phyloP scores from a whole-genome alignment of 768 basidiomycete species.

The Mycena olivaceomarginata region DNA sequence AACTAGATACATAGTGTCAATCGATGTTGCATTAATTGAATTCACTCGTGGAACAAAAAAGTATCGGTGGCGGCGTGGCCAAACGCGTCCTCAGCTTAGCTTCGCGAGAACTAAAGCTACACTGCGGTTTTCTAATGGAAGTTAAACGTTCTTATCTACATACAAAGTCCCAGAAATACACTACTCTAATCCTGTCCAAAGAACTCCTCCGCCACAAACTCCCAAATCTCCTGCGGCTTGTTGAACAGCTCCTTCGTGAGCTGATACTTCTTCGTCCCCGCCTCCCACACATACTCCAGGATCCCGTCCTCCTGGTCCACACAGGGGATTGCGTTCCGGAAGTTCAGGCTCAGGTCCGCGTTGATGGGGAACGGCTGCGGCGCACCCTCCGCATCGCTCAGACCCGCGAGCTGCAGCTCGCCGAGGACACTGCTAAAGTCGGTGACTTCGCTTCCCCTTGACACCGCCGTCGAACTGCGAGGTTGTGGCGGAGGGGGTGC shows the following conservation, averaged over 20 bases:
- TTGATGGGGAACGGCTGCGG: slow-evolving; percentile 42
- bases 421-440: slow-evolving; percentile 22
- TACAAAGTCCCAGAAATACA: slow-evolving; percentile 4
- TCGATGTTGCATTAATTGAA: too few relatives aligned
- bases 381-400: slow-evolving; percentile 28
- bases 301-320: slow-evolving; percentile 24
- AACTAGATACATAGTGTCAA: too few relatives aligned
- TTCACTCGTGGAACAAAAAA: too few relatives aligned
- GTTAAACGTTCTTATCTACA: neutral
- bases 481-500: slow-evolving; percentile 28
- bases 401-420: slow-evolving; percentile 36
- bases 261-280: slow-evolving; percentile 41
- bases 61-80: too few relatives aligned
- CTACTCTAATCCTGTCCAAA: slow-evolving; percentile 22
- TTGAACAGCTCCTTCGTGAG: slow-evolving; percentile 37
- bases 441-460: slow-evolving; percentile 41
- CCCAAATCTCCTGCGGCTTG: slow-evolving; percentile 38
- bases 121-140: too few relatives aligned
- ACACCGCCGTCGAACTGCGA: slow-evolving; percentile 42
- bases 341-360: slow-evolving; percentile 34
- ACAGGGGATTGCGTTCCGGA: slow-evolving; percentile 44
- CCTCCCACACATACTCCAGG: slow-evolving; percentile 36
- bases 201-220: slow-evolving; percentile 44
- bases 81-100: too few relatives aligned
- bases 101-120: too few relatives aligned